phyloP scores from a whole-genome alignment of 2,329 filamentous ascomycete genomes.

The Colletotrichum gloeosporioides region DNA sequence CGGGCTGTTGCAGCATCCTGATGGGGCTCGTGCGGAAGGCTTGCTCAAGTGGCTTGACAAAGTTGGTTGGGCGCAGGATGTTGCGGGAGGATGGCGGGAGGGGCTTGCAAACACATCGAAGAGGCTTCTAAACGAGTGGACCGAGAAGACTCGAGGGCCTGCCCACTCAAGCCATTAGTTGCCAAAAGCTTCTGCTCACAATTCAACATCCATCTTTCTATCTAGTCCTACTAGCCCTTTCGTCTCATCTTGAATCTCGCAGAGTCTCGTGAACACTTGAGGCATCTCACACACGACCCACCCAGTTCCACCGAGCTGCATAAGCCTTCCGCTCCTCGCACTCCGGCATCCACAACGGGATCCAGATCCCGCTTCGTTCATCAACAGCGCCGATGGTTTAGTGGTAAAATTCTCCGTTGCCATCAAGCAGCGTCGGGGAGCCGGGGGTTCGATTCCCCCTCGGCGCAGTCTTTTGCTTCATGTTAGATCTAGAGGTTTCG shows the following conservation, averaged over 20 bases:
- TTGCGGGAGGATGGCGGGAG: constrained; percentile 46
- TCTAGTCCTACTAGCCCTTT: accelerated
- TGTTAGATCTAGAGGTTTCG: accelerated
- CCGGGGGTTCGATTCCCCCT: background rate
- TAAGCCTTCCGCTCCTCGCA: background rate
- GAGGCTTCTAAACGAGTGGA: background rate
- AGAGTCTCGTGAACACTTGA: background rate
- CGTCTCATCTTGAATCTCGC: background rate
- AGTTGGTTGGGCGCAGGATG: constrained; percentile 35
- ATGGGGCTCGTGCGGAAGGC: constrained; percentile 51
- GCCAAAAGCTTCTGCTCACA: background rate
- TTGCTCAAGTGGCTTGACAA: constrained; percentile 48
- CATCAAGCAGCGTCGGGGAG: background rate
- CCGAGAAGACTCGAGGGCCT: background rate
- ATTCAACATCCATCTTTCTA: background rate
- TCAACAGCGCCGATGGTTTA: background rate
- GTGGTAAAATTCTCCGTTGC: background rate
- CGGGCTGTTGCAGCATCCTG: constrained; percentile 46
- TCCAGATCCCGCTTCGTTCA: accelerated
- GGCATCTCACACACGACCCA: background rate
- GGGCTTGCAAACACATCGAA: constrained; percentile 33
- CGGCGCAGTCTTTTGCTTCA: background rate
- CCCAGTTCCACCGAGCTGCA: background rate
- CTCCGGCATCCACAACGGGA: background rate
- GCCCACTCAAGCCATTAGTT: background rate